Evolutionary conservation across 2,329 filamentous ascomycete genomes (phyloP).

Genomic region (Didymella pinodella): DNA sequence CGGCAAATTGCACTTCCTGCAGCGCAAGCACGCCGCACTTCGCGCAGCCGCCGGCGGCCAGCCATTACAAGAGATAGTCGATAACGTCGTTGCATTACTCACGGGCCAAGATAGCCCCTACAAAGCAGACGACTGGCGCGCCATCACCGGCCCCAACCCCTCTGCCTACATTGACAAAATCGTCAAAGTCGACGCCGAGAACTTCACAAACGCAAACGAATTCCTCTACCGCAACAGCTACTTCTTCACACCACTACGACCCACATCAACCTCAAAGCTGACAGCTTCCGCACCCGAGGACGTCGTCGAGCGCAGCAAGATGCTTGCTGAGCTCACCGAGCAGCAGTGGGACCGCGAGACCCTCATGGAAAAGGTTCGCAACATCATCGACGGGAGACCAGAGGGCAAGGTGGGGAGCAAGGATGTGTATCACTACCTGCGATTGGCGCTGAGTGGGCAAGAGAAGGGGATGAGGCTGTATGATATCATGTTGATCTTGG

Average conservation of each 20-base stretch:
- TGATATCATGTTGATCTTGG: conserved; percentile 48
- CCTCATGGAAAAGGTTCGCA: conserved; percentile 35
- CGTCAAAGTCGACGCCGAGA: conserved; percentile 63
- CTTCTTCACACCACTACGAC: conserved; percentile 60
- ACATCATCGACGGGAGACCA: conserved; percentile 39
- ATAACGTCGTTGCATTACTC: conserved; percentile 42
- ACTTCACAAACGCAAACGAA: conserved; percentile 63
- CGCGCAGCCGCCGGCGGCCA: conserved; percentile 57
- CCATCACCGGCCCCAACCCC: conserved; percentile 39
- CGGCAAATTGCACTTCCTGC: conserved; percentile 81
- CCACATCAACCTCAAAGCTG: conserved; percentile 10
- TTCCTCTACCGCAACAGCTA: conserved; percentile 65
- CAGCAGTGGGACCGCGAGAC: conserved; percentile 37
- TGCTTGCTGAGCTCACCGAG: conserved; percentile 27
- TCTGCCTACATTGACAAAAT: conserved; percentile 60
- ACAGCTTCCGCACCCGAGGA: conserved; percentile 17
- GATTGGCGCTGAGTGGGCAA: conserved; percentile 41
- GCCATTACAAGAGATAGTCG: conserved; percentile 49
- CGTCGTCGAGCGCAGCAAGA: conserved; percentile 30
- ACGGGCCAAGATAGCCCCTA: conserved; percentile 40
- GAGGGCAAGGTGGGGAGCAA: conserved; percentile 39
- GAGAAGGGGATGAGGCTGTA: conserved; percentile 47
- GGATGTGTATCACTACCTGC: conserved; percentile 46
- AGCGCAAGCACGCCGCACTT: conserved; percentile 71
- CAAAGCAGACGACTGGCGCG: conserved; percentile 29